Percentiles rank a stretch among this genome's conserved stretches.
phyloP scores from a whole-genome alignment of 805 yeast genomes.

The Candida succiphila region DNA sequence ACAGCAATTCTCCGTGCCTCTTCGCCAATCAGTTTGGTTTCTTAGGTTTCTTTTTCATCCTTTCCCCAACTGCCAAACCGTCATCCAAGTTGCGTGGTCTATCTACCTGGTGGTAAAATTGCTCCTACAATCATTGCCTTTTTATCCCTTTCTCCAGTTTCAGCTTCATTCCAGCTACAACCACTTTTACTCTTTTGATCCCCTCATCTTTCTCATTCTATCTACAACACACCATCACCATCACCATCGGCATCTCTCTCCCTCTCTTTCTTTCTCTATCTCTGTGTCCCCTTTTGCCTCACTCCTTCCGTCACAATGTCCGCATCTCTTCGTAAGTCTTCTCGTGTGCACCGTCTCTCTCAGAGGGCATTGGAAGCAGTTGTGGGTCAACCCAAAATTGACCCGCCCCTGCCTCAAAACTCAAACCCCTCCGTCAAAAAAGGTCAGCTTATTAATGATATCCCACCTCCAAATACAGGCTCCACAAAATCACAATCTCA shows the following conservation, averaged over 20 bases:
- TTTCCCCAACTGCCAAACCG: too few species aligned
- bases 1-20: too few species aligned
- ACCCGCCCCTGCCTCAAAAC: background rate
- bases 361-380: conserved; percentile 2
- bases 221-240: background rate
- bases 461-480: background rate
- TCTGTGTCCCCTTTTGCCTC: background rate
- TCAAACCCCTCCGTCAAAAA: background rate
- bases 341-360: conserved; percentile 2
- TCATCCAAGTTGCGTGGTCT: too few species aligned
- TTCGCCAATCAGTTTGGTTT: too few species aligned
- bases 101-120: too few species aligned
- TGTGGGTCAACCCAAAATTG: background rate
- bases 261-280: background rate
- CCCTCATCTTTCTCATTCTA: background rate
- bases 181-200: background rate
- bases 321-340: conserved; percentile 3
- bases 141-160: background rate
- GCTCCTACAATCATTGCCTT: too few species aligned
- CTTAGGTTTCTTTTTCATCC: too few species aligned
- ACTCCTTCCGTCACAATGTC: too few species aligned
- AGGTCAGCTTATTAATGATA: background rate
- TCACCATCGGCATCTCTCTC: background rate
- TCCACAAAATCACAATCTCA: background rate
- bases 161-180: background rate